Evolutionary conservation across 805 yeast species (phyloP).

Genomic region (Debaryomyces hansenii): DNA sequence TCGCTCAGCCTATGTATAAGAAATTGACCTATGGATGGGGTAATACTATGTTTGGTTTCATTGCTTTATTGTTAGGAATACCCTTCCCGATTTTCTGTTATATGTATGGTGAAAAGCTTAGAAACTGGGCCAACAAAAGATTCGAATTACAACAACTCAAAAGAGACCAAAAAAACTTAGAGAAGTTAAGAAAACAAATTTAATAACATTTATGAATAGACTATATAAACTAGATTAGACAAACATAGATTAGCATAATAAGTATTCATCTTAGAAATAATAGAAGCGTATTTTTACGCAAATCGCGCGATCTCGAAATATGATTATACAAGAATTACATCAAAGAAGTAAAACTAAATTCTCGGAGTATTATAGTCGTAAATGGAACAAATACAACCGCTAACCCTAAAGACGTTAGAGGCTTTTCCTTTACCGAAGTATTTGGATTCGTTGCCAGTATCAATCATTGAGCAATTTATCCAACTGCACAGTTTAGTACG

Average conservation of each 20-base stretch:
- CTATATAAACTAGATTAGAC: background rate
- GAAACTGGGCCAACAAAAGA: conserved; percentile 33
- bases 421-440: conserved; percentile 28
- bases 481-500: conserved; percentile 26
- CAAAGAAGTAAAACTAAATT: too few species aligned
- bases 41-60: conserved; percentile 37
- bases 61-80: conserved; percentile 33
- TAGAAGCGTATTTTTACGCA: too few species aligned
- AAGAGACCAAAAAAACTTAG: conserved; percentile 21
- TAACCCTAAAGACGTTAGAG: conserved; percentile 7
- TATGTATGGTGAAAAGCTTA: conserved; percentile 34
- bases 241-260: too few species aligned
- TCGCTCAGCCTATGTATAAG: conserved; percentile 37
- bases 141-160: conserved; percentile 22
- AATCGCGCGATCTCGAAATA: too few species aligned
- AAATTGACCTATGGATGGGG: conserved; percentile 41
- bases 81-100: conserved; percentile 40
- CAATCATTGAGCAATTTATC: conserved; percentile 24
- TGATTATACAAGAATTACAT: too few species aligned
- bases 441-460: conserved; percentile 29
- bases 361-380: background rate
- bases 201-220: background rate
- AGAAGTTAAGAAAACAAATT: conserved; percentile 12
- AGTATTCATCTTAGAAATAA: too few species aligned
- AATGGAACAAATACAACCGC: conserved; percentile 6